Evolutionary conservation across 768 basidiomycete genomes (phyloP), one percentile per base, ranked within the genome.

Genomic region (Boletus reticulatus): DNA sequence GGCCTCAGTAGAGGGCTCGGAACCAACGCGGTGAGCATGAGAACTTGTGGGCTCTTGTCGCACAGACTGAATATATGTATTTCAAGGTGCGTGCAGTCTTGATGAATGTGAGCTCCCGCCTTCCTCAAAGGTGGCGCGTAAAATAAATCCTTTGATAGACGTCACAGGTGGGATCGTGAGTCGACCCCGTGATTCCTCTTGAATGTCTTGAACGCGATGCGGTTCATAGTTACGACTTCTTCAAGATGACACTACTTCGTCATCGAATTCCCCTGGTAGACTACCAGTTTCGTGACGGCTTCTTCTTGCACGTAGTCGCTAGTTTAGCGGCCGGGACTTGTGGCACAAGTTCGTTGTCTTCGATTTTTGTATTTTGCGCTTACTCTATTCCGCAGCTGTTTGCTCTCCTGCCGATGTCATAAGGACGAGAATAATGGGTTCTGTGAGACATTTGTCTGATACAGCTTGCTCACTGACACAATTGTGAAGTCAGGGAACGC

Each of bases 111-210:
- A 65, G 84, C 38, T 20, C 41, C 20, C 22, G 3, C 11, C 42
- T 43, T 43, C 34, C 47, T 13, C 11, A 34, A 22, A 52, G 16
- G 37, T 32, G 11, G 16, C 24, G 12, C 37, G 24, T 69, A 38
- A 61, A 41, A 49, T 41, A 10, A 53, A 6, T 39, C 19, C 14
- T 43, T 57, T 22, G 32, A 57, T 58, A 91, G 89, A 80, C 80
- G 32, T 91, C 89, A 20, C 89, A 92, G 80, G 86, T 91, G 44
- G 87, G 84, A 74, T 91, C 89, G 89, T 91, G 70, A 76, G 89
- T 79, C 50, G 42, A 46, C 39, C 17, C 24, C 5, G 16, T 53
- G 7, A 19, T 32, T 20, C 20, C 1, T 13, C 12, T 7, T 47
- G 43, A 31, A 48, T 43, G 14, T 17, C 6, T 34, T 34, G 38